Evolutionary conservation across 2,329 filamentous ascomycete species (phyloP), one percentile per base, ranked within the genome.

Genomic region (Pleoardoris graminearum): DNA sequence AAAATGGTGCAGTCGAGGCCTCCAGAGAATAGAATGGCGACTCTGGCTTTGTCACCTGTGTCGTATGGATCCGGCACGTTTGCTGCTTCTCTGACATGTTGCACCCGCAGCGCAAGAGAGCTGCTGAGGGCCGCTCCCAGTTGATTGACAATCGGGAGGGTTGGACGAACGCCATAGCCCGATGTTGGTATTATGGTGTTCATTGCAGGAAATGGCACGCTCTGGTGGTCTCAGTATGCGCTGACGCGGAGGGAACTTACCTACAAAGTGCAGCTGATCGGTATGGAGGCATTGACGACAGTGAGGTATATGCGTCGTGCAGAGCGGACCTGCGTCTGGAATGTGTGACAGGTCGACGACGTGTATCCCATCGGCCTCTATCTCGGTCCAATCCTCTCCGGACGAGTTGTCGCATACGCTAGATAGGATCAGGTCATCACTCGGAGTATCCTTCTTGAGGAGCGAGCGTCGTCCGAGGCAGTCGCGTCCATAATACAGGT

Each of bases 1-100:
- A 99, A 79, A 0, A 97, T 79, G 0, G 92, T 93, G 69, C 94
- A 97, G 71, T 99, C 94, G 6, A 99, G 81, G 0, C 94, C 94
- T 2, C 94, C 94, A 0, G 94, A 99, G 71, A 97, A 99, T 0
- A 99, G 78, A 1, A 99, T 80, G 0, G 91, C 91, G 12, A 96
- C 73, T 49, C 81, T 82, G 16, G 82, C 78, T 57, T 62, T 55
- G 43, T 50, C 25, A 4, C 52, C 21, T 1, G 37, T n/a, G 1
- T 21, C 27, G 10, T 37, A 25, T n/a, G 38, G 11, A 23, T 39
- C 2, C 7, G 23, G 25, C 14, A 50, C 0, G 6, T 52, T 29
- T 7, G 65, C 33, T 4, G 68, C 66, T 51, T 71, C 60, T 12
- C 61, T 55, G 10, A 73, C 63, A 45, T 70, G 65, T 36, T 64